Evolutionary conservation across 2,329 filamentous ascomycete species (phyloP), one percentile per base, ranked within the genome.

Genomic region (Neoarthrinium moseri): DNA sequence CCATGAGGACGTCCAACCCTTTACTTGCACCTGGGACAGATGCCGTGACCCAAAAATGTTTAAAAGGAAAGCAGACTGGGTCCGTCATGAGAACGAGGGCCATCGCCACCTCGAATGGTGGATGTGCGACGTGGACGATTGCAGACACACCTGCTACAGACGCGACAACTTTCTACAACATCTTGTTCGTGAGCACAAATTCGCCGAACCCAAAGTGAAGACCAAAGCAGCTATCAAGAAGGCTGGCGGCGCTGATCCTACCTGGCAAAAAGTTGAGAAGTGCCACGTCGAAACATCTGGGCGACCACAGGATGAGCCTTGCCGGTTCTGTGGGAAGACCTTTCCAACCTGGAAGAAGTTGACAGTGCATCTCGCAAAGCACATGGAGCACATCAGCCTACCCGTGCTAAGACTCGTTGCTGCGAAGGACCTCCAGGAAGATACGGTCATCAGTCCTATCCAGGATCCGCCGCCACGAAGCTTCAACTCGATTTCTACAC

Each of bases 31-130:
- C 0, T 96, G 92, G 71, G 83, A 87, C 2, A 77, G 82, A 41
- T 96, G 91, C 61, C 79, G 80, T 7, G 90, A 95, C 38, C 84
- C 88, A 15, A 95, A 95, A 66, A 91, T 89, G 27, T 96, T 96
- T 74, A 96, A 96, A 68, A 82, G 91, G 38, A 96, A 96, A 67
- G 91, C 91, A 12, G 91, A 96, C 62, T 96, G 91, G 91, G 90
- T 96, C 18, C 81, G 91, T 23, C 91, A 96, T 59, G 91, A 96
- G 63, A 95, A 92, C 56, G 91, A 96, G 66, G 84, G 87, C 21
- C 91, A 96, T 62, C 81, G 91, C 20, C 89, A 95, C 52, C 72
- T 95, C 3, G 91, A 96, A 59, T 94, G 89, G 84, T 96, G 91
- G 91, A 84, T 79, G 5, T 96, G 91, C 61, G 83, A 88, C 50